Evolutionary conservation across 106 monocot genomes (phyloP).

Genomic region (Ottelia alismoides): DNA sequence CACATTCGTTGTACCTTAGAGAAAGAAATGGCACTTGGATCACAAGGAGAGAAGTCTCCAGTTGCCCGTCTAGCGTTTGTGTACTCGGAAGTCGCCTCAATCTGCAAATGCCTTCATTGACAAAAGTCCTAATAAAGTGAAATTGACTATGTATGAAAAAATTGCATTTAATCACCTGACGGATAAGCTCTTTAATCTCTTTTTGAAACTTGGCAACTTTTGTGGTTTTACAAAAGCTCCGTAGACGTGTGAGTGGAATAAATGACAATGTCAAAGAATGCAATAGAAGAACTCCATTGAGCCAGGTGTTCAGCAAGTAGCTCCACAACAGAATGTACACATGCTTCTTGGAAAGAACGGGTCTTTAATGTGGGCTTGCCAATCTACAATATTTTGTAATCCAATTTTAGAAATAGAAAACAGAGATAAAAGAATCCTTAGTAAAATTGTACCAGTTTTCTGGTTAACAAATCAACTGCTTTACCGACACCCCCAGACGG

Average conservation of each 20-base stretch:
- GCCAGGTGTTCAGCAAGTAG: constrained; percentile 88
- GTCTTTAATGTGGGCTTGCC: constrained; percentile 79
- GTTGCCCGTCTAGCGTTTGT: constrained; percentile 39
- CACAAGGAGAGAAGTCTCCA: constrained; percentile 54
- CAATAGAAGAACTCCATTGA: constrained; percentile 80
- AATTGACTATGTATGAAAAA: too few relatives aligned
- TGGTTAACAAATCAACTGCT: constrained; percentile 49
- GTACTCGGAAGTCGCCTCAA: constrained; percentile 58
- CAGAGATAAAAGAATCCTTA: not conserved
- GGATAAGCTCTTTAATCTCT: constrained; percentile 75
- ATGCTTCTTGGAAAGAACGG: constrained; percentile 85
- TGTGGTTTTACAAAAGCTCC: constrained; percentile 65
- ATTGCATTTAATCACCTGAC: constrained; percentile 44
- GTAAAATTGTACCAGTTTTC: constrained; percentile 50
- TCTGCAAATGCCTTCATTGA: constrained; percentile 13
- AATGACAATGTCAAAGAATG: constrained; percentile 95
- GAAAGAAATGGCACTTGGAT: constrained; percentile 42
- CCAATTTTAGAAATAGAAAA: not conserved
- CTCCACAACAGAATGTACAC: constrained; percentile 59
- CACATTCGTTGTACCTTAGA: constrained; percentile 30
- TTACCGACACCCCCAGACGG: constrained; percentile 77
- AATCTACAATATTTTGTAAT: constrained; percentile 28
- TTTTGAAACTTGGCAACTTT: constrained; percentile 53
- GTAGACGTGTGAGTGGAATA: constrained; percentile 63
- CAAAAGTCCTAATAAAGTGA: not conserved